A percentile compares a stretch with the other conserved stretches of the same genome.
These are phyloP conservation scores for Pyrenula massariospora DNA, from an alignment of 495 filamentous ascomycete species.

Conservation along the genomic window DNA sequence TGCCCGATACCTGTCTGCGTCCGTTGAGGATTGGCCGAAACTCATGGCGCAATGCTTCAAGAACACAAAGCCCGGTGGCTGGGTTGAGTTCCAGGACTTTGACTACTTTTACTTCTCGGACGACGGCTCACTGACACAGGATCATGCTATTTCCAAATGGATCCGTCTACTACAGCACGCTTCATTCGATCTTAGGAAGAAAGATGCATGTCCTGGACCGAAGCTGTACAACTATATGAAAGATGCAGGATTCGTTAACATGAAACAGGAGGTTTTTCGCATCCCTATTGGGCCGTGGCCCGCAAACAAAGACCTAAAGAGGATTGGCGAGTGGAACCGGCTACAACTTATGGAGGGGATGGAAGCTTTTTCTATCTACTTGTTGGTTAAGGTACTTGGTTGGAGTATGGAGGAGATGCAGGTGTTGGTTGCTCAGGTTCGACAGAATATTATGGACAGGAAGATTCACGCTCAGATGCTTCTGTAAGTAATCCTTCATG, in stretches of 20 bases:
- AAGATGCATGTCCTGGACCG: constrained; percentile 7
- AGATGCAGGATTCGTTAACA: constrained; percentile 15
- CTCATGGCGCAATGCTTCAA: constrained; percentile 13
- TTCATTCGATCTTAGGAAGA: constrained; percentile 5
- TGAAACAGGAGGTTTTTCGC: constrained; percentile 7
- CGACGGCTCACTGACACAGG: constrained; percentile 10
- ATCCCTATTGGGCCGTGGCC: constrained; percentile 18
- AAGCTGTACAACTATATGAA: constrained; percentile 8
- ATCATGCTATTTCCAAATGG: constrained; percentile 5
- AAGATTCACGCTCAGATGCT: background rate
- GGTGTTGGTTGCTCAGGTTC: background rate
- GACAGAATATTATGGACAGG: background rate
- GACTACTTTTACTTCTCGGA: constrained; percentile 14
- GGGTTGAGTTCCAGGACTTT: constrained; percentile 16
- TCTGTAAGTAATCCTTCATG: background rate
- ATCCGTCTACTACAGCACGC: constrained; percentile 2
- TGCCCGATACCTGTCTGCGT: constrained; percentile 37
- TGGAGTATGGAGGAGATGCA: constrained; percentile 1
- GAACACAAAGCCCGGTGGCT: constrained; percentile 17
- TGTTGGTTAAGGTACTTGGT: background rate
- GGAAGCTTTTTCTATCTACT: background rate
- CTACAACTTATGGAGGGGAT: background rate
- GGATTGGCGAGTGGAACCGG: background rate
- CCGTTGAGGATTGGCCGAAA: constrained; percentile 36
- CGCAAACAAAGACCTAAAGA: constrained; percentile 7